Percentiles rank a stretch among this genome's conserved stretches.
phyloP scores from a whole-genome alignment of 1,139 yeast species.

The Nakaseomyces delphensis region DNA sequence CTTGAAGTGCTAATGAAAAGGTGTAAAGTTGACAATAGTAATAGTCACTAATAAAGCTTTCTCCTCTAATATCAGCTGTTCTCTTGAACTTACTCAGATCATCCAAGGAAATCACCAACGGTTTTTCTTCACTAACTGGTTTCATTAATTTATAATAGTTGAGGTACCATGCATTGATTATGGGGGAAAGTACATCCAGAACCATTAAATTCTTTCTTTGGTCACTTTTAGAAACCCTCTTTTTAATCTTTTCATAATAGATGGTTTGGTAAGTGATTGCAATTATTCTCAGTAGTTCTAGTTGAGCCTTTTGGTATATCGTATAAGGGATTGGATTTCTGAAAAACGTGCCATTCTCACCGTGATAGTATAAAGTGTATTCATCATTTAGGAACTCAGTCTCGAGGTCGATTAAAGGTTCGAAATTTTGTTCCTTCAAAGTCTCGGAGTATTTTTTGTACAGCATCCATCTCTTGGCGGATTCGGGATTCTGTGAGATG shows the following conservation, averaged over 20 bases:
- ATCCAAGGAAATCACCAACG: conserved; percentile 7
- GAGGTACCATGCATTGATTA: conserved; percentile 69
- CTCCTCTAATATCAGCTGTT: conserved; percentile 47
- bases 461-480: conserved; percentile 27
- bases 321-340: conserved; percentile 36
- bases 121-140: conserved; percentile 32
- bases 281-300: conserved; percentile 70
- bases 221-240: conserved; percentile 24
- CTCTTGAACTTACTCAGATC: conserved; percentile 27
- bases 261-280: conserved; percentile 78
- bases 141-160: conserved; percentile 49
- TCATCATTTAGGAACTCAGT: conserved; percentile 29
- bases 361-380: conserved; percentile 22
- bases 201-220: conserved; percentile 66
- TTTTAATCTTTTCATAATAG: conserved; percentile 55
- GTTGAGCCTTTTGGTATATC: conserved; percentile 61
- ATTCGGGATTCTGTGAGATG: conserved; percentile 24
- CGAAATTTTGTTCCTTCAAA: conserved; percentile 19
- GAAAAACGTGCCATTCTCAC: conserved; percentile 10
- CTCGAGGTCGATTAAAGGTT: conserved; percentile 19
- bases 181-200: conserved; percentile 63
- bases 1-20: conserved; percentile 68
- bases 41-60: conserved; percentile 70
- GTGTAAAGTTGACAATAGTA: conserved; percentile 77
- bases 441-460: conserved; percentile 17